Percentiles rank a stretch among this genome's conserved stretches.
These are phyloP conservation scores for Aquilaria malaccensis DNA, from an alignment of 345 rosid genomes.

Conservation along the genomic window DNA sequence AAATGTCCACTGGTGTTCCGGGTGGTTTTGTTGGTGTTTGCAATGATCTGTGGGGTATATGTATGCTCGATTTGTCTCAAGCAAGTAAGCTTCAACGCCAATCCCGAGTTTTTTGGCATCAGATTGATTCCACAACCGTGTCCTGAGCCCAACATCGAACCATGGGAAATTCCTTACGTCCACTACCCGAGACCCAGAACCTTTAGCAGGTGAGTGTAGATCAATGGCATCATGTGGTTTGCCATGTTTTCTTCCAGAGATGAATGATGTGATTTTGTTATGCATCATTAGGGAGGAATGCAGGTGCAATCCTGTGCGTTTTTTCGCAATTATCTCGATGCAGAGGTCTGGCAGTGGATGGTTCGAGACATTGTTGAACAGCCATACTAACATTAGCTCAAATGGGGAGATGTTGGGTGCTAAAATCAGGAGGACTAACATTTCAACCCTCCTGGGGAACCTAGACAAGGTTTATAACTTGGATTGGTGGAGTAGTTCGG, in stretches of 20 bases:
- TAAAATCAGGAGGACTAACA: slow-evolving; percentile 79
- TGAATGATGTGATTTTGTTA: slow-evolving; percentile 13
- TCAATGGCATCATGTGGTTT: not conserved
- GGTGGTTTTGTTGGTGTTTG: slow-evolving; percentile 70
- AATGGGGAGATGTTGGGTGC: slow-evolving; percentile 97
- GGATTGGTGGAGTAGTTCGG: slow-evolving; percentile 92
- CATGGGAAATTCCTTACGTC: slow-evolving; percentile 87
- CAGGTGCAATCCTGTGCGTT: slow-evolving; percentile 78
- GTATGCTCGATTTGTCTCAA: slow-evolving; percentile 75
- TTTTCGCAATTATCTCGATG: slow-evolving; percentile 95
- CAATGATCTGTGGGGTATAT: slow-evolving; percentile 75
- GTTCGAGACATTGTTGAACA: slow-evolving; percentile 94
- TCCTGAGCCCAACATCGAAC: slow-evolving; percentile 70
- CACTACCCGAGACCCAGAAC: slow-evolving; percentile 82
- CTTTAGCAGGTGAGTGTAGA: slow-evolving; percentile 51
- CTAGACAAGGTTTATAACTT: slow-evolving; percentile 77
- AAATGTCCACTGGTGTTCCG: slow-evolving; percentile 77
- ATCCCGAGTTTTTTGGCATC: slow-evolving; percentile 38
- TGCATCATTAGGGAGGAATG: slow-evolving; percentile 68
- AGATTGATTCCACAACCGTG: slow-evolving; percentile 55
- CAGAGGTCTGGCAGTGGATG: slow-evolving; percentile 99
- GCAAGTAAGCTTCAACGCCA: slow-evolving; percentile 54
- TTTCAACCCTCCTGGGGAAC: slow-evolving; percentile 60
- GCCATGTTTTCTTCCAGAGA: not conserved
- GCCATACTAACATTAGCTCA: slow-evolving; percentile 93